Evolutionary conservation across 129 eudicot species (phyloP).

Genomic region (Cynara cardunculus): DNA sequence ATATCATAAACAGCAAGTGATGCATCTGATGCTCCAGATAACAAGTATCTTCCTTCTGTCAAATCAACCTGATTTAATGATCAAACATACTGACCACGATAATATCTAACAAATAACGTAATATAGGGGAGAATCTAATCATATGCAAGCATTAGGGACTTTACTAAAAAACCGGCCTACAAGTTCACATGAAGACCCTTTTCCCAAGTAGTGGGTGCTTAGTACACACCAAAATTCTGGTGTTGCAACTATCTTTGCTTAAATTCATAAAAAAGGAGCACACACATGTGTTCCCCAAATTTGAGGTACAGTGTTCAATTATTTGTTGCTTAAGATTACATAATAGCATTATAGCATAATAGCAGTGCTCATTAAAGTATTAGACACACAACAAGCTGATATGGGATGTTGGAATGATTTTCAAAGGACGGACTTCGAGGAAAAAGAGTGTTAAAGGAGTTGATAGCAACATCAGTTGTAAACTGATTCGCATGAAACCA

Average conservation of each 20-base stretch:
- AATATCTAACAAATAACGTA: conserved; percentile 2
- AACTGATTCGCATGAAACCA: not conserved
- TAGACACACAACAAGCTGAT: not conserved
- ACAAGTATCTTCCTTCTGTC: conserved; percentile 94
- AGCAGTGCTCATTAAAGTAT: no score
- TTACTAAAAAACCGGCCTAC: not conserved
- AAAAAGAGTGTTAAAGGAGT: not conserved
- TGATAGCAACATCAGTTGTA: not conserved
- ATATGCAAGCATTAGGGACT: not conserved
- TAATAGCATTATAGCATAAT: no score
- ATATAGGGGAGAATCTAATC: not conserved
- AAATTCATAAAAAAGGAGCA: not conserved
- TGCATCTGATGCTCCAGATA: conserved; percentile 89
- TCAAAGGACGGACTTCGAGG: not conserved
- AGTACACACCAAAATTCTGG: no score
- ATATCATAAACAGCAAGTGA: conserved; percentile 85
- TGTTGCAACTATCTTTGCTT: not conserved
- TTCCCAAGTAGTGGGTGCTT: not conserved
- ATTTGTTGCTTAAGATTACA: no score
- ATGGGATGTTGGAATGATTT: not conserved
- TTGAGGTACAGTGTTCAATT: no score
- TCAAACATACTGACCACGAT: conserved; percentile 46
- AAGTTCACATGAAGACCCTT: not conserved
- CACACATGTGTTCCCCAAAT: not conserved
- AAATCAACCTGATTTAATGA: conserved; percentile 96